Evolutionary conservation across 2,329 filamentous ascomycete species (phyloP), one percentile per base, ranked within the genome.

Genomic region (Helminthosporium solani): DNA sequence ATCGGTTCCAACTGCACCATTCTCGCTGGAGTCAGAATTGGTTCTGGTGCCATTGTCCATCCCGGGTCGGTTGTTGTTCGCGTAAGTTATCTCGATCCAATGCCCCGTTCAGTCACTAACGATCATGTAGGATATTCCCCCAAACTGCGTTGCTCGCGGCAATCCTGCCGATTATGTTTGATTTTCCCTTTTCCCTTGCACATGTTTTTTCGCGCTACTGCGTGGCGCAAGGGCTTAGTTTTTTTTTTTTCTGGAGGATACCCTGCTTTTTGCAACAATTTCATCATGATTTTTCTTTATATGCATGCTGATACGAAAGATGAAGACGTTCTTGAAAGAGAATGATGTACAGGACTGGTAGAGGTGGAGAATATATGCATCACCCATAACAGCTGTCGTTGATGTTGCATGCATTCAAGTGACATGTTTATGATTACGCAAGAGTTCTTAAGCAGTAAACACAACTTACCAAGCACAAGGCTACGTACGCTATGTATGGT

Each of bases 1-100:
- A 82, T 88, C 59, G 84, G 83, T 33, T 79, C 80, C 5, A 77
- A 78, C 44, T 81, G 79, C 44, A 81, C 78, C 2, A 85, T 88
- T 51, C 73, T 79, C 58, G 75, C 79, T n/a, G 79, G 78, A 14
- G 70, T 77, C 7, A 75, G 69, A 18, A 78, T 83, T 42, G 77
- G 78, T 8, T 76, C 74, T 42, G 77, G 78, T 20, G 74, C 78
- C 30, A 77, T 76, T 14, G 71, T 83, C 33, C 74, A 74, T 33
- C 76, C 79, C 19, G 79, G 79, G 5, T 78, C 76, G 12, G 74
- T 82, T 20, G 79, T 83, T 27, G 78, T 75, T 31, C 73, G 70
- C 50, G 78, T 81, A 69, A 67, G 76, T 70, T 43, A 9, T 47
- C 28, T 25, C 7, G 2, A 14, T 41, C 18, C 11, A 25, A 9